These are phyloP conservation scores for Mrakia hoshinonis DNA, from an alignment of 768 basidiomycete genomes.

Conservation along the genomic window DNA sequence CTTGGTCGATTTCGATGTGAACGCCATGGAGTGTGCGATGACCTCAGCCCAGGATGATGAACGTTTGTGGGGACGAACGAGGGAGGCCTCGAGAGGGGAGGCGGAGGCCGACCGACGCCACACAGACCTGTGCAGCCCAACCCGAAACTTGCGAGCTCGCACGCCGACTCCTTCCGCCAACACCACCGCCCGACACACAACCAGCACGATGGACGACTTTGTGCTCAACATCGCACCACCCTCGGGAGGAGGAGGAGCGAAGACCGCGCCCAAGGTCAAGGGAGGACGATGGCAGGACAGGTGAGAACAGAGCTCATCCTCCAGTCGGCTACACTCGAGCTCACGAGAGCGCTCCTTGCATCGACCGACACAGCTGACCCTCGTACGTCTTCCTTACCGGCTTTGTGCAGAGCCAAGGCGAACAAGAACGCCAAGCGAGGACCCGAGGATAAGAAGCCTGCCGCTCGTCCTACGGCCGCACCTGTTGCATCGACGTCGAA, in stretches of 20 bases:
- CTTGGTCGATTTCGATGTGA: not conserved
- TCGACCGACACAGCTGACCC: not conserved
- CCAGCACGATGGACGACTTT: constrained; percentile 30
- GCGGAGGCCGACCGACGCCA: not conserved
- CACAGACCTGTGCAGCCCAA: not conserved
- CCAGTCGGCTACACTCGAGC: not conserved
- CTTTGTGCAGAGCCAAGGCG: constrained; percentile 55
- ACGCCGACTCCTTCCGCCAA: not conserved
- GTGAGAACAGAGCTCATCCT: constrained; percentile 42
- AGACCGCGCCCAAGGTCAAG: constrained; percentile 35
- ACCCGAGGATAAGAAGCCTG: constrained; percentile 37
- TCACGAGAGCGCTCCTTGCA: not conserved
- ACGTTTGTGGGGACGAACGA: not conserved
- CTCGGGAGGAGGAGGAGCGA: constrained; percentile 13
- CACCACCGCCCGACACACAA: not conserved
- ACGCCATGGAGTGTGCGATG: not conserved
- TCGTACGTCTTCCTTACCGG: not conserved
- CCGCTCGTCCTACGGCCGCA: constrained; percentile 22
- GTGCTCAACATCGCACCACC: constrained; percentile 35
- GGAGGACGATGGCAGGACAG: constrained; percentile 49
- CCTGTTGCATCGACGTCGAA: constrained; percentile 41
- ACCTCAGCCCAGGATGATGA: not conserved
- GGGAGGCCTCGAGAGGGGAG: not conserved
- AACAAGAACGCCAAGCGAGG: constrained; percentile 46
- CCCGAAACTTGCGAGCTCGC: not conserved